These are phyloP conservation scores for Salvia sclarea DNA, from an alignment of 305 asterid species.

Conservation along the genomic window DNA sequence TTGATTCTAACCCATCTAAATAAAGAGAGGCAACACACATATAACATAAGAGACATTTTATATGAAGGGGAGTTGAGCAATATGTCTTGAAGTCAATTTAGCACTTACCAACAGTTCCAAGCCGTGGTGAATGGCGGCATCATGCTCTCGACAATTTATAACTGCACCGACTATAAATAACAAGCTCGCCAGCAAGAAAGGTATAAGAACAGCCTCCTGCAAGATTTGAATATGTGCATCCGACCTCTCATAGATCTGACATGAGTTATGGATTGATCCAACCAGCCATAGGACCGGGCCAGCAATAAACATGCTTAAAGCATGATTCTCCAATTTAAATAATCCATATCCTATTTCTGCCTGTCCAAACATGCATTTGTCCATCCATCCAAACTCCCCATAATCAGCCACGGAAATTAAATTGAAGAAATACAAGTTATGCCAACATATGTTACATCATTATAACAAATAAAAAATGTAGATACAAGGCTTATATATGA, in stretches of 20 bases:
- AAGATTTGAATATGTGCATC: slow-evolving; percentile 75
- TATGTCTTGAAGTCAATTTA: neutral
- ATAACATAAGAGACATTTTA: neutral
- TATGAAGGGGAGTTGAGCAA: neutral
- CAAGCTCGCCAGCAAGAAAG: slow-evolving; percentile 72
- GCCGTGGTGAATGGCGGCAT: slow-evolving; percentile 46
- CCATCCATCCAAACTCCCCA: neutral
- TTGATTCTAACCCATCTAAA: no score
- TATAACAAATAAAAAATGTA: neutral
- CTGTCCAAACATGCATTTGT: slow-evolving; percentile 33
- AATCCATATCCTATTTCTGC: slow-evolving; percentile 56
- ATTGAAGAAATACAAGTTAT: neutral
- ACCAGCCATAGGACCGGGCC: slow-evolving; percentile 77
- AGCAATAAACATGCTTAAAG: slow-evolving; percentile 66
- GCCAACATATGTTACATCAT: neutral
- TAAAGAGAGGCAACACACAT: neutral
- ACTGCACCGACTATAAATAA: slow-evolving; percentile 66
- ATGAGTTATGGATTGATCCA: slow-evolving; percentile 84
- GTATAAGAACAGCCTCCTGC: slow-evolving; percentile 72
- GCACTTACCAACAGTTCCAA: slow-evolving; percentile 54
- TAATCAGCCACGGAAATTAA: neutral
- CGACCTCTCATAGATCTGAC: slow-evolving; percentile 89
- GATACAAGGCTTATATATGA: neutral
- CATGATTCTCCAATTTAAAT: slow-evolving; percentile 50
- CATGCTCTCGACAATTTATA: slow-evolving; percentile 53